Percentiles rank a stretch among this genome's conserved stretches.
Conservation (phyloP, 2,329 filamentous ascomycete species). For the Penicillium hesseltinei region DNA sequence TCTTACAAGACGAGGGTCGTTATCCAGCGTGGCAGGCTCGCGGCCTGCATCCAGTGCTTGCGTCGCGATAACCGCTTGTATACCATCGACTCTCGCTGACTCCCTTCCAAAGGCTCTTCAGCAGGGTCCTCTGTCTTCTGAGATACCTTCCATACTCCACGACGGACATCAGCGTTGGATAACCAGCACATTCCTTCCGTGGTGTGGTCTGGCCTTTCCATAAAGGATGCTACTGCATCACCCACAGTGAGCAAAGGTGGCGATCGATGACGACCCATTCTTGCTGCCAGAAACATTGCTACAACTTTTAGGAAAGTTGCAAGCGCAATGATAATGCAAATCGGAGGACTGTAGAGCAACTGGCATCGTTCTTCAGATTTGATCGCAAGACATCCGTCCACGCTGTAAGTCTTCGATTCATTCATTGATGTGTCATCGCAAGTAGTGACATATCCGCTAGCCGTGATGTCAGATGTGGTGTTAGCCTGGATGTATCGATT, state of each 20-base stretch:
- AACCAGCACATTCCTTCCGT: constrained; percentile 13
- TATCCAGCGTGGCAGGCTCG: not conserved
- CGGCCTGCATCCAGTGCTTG: not conserved
- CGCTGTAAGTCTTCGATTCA: not conserved
- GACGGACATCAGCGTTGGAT: not conserved
- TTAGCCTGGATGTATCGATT: not conserved
- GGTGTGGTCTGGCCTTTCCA: constrained; percentile 14
- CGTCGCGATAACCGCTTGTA: not conserved
- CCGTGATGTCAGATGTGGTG: not conserved
- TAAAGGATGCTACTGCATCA: constrained; percentile 30
- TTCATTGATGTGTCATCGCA: not conserved
- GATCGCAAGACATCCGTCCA: constrained; percentile 4
- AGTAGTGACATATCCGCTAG: not conserved
- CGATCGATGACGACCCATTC: not conserved
- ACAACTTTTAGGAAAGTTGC: constrained; percentile 12
- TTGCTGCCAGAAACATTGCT: constrained; percentile 16
- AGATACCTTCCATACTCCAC: not conserved
- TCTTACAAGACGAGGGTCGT: not conserved
- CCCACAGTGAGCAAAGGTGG: constrained; percentile 23
- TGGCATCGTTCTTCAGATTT: constrained; percentile 7
- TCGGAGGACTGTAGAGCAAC: constrained; percentile 11
- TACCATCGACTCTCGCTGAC: not conserved
- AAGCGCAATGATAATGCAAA: constrained; percentile 10
- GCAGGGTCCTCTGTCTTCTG: not conserved
- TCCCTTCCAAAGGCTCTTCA: not conserved